Base-by-base conservation (phyloP, 495 filamentous ascomycete species). In the Podospora bellae-mahoneyi region DNA sequence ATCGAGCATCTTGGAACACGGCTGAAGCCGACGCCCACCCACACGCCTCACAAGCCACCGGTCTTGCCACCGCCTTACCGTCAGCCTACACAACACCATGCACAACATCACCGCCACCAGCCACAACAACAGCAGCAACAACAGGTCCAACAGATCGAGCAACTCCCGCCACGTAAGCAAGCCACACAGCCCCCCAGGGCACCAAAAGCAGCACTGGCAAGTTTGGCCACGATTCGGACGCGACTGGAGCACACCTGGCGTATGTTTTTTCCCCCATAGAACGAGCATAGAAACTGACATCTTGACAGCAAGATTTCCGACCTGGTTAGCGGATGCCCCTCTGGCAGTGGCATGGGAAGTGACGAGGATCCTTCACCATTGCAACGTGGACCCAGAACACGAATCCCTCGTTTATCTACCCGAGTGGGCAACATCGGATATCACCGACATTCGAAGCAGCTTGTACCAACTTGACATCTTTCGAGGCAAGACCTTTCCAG, bases 341-440 rank as follows among this genome's bases (percentile, higher is more conserved):
- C 73, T 84, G 7, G 77, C 75, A 23, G 72, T 84, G 48, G 75
- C 77, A 13, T 84, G 82, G 82, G 82, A 84, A 61, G 66, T 84
- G 18, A 75, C 79, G 3, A 77, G 82, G 20, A 74, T 82, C 23
- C 78, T 78, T 54, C 70, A 81, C 5, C 75, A 83, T 59, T 83
- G 81, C 68, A 74, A 73, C 1, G 73, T 83, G 26, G 68, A 75
- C 23, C 72, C 79, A 23, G 73, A 79, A 13, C 56, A 75, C 26
- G 26, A 73, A 5, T 66, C 56, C 20, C 27, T 82, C 15, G 30
- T 72, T 13, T 82, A 83, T 58, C 69, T 81, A 16, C 77, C 80
- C 1, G 73, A 65, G 6, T 79, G 78, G 75, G 75, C 73, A 6
- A 73, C 74, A 6, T 75, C 77, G 28, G 69, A 69, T 54, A 69